These are phyloP conservation scores for Pyracantha coccinea DNA, from an alignment of 331 rosid genomes.

Conservation along the genomic window DNA sequence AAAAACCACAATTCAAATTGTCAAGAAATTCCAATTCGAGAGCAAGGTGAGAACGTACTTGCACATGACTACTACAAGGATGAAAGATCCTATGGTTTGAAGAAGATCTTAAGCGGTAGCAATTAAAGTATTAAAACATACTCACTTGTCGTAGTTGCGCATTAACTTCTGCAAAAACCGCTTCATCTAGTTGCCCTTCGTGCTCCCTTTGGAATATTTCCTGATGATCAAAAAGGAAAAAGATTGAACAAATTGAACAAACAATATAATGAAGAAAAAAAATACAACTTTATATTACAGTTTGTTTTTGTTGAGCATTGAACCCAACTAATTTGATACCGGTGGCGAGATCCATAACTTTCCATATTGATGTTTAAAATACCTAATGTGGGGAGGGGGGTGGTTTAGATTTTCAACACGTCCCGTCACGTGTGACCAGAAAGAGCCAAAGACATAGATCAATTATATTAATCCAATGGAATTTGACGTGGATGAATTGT, in stretches of 20 bases:
- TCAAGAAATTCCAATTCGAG: neutral
- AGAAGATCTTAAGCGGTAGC: conserved; percentile 3
- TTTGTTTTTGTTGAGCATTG: neutral
- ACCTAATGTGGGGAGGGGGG: neutral
- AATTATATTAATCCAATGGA: neutral
- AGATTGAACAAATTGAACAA: conserved; percentile 9
- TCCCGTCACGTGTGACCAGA: neutral
- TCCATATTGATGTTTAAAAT: neutral
- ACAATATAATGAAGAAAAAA: neutral
- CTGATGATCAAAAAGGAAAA: conserved; percentile 34
- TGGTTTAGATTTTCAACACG: neutral
- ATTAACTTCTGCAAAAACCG: conserved; percentile 85
- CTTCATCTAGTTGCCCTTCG: conserved; percentile 87
- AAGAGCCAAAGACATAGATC: neutral
- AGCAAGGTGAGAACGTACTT: neutral
- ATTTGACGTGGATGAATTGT: neutral
- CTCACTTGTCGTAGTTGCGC: conserved; percentile 94
- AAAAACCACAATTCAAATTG: neutral
- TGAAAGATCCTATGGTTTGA: neutral
- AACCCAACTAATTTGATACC: neutral
- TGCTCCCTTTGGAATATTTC: conserved; percentile 64
- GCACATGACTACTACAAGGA: neutral
- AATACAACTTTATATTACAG: neutral
- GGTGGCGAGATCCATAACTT: neutral
- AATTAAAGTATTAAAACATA: conserved; percentile 7